Evolutionary conservation across 2,329 filamentous ascomycete species (phyloP).

Genomic region (Venturia nashicola): DNA sequence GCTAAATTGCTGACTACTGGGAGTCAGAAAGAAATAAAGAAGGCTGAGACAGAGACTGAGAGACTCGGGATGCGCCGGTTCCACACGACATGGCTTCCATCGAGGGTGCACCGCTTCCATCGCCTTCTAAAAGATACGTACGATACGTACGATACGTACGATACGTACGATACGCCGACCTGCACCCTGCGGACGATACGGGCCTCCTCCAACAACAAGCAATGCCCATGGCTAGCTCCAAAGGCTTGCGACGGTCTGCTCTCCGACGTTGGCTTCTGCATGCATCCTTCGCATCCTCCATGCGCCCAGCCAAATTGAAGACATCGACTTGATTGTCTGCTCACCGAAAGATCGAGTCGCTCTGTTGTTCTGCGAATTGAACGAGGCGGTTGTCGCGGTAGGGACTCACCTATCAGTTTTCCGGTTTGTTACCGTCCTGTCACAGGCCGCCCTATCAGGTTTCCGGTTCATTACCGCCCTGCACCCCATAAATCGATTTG

Average conservation of each 20-base stretch:
- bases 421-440: background rate
- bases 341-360: background rate
- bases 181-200: too few species aligned
- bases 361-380: background rate
- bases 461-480: background rate
- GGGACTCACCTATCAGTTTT: background rate
- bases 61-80: background rate
- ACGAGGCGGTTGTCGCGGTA: too few species aligned
- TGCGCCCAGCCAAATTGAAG: background rate
- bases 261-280: background rate
- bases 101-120: background rate
- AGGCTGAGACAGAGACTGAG: background rate
- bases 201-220: background rate
- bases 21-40: background rate
- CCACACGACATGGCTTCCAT: background rate
- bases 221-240: background rate
- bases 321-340: background rate
- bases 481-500: background rate
- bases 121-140: too few species aligned
- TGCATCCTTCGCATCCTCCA: background rate
- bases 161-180: too few species aligned
- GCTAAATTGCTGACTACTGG: background rate
- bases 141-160: too few species aligned
- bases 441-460: background rate
- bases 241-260: background rate